Evolutionary conservation across 164 flowering plant species (phyloP).

Genomic region (grape (Vitis vinifera)): ASM3070453v1 NC_081806.1:4407001-4407500

Average conservation of each 20-base stretch:
- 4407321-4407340: neutral
- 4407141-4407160: too few species aligned
- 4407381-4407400: slow-evolving; percentile 14
- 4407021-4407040: too few species aligned
- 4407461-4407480: slow-evolving; percentile 12
- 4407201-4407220: neutral
- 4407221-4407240: neutral
- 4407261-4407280: neutral
- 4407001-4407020: too few species aligned
- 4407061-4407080: too few species aligned
- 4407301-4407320: neutral
- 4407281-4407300: neutral
- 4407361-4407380: slow-evolving; percentile 10
- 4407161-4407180: too few species aligned
- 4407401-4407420: slow-evolving; percentile 12
- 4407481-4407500: slow-evolving; percentile 3
- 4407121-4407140: too few species aligned
- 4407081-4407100: too few species aligned
- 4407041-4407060: too few species aligned
- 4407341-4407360: neutral
- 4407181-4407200: neutral
- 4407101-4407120: too few species aligned
- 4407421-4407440: neutral
- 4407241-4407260: slow-evolving; percentile 2
- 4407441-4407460: slow-evolving; percentile 19